Conservation (phyloP, 2,329 filamentous ascomycete genomes). For the Colletotrichum melonis region DNA sequence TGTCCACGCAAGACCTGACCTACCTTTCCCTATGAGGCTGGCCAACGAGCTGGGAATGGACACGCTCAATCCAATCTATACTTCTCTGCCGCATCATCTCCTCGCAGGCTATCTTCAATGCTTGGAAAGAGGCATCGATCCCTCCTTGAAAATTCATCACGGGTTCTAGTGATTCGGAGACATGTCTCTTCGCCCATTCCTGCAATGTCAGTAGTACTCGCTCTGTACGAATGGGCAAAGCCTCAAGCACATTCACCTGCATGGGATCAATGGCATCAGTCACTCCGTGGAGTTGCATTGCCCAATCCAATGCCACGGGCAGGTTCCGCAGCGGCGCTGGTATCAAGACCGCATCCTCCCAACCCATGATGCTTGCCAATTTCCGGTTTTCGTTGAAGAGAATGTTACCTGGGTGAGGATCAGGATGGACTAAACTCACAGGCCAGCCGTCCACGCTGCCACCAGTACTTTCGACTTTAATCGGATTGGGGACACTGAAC, state of each 20-base stretch:
- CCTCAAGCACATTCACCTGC: background rate
- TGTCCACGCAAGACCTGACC: background rate
- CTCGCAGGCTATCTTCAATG: background rate
- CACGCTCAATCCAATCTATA: background rate
- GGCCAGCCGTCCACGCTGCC: constrained; percentile 13
- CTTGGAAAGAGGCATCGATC: background rate
- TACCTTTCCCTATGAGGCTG: background rate
- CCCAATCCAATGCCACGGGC: background rate
- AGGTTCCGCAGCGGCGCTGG: constrained; percentile 15
- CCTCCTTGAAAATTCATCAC: background rate
- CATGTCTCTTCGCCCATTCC: background rate
- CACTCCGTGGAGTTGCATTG: background rate
- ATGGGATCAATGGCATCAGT: background rate
- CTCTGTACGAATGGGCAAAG: background rate
- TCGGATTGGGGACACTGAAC: background rate
- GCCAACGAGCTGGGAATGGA: background rate
- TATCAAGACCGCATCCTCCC: constrained; percentile 27
- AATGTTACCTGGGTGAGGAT: constrained; percentile 26
- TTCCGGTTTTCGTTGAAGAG: constrained; percentile 6
- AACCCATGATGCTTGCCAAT: constrained; percentile 29
- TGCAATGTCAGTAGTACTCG: background rate
- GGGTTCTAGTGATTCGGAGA: background rate
- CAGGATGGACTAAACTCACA: constrained; percentile 17
- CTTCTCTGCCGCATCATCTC: background rate
- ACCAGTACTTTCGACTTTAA: background rate